Evolutionary conservation across 2,329 filamentous ascomycete genomes (phyloP), one percentile per base, ranked within the genome.

Genomic region (Trichophyton schoenleinii): DNA sequence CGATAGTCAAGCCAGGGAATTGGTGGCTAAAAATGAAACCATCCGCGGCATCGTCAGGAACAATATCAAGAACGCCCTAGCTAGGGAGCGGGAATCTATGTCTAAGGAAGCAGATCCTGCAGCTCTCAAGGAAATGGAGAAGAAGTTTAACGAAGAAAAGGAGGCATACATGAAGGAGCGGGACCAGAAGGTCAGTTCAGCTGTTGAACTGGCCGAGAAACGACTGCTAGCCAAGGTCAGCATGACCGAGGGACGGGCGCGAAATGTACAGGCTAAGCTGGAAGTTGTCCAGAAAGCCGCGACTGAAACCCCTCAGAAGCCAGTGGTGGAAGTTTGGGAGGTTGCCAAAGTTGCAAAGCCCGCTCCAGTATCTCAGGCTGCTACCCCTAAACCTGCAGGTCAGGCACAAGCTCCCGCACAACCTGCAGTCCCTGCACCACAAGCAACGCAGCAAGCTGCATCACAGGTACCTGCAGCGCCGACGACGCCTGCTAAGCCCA

Each of bases 291-390:
- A 91, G 69, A 88, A 84, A 55, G 91, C 92, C 11, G 90, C 87
- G 0, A 81, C 80, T n/a, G 87, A 95, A 57, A 96, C 91, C 0
- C 92, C 92, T 0, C 81, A 92, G 68, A 86, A 85, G 70, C 84
- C 91, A 0, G 90, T 97, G 3, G 83, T 78, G 8, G 91, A 96
- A 73, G 91, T 96, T 0, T 96, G 89, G 88, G 85, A 87, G 65
- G 77, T 88, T 60, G 91, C 87, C 0, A 91, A 92, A 74, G 78
- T 75, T 60, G 81, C 84, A 18, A 60, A 60, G 36, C 61, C 57
- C 25, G 44, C 60, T 18, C 63, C 64, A 60, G 64, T 59, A 41
- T 38, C 58, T n/a, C 28, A 42, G 22, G 36, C 36, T 34, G 60
- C 64, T 20, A 63, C 68, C 18, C 63, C 69, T 15, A 22, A 38